phyloP scores from a whole-genome alignment of 75 land plant species.

The Pinus taeda region DNA sequence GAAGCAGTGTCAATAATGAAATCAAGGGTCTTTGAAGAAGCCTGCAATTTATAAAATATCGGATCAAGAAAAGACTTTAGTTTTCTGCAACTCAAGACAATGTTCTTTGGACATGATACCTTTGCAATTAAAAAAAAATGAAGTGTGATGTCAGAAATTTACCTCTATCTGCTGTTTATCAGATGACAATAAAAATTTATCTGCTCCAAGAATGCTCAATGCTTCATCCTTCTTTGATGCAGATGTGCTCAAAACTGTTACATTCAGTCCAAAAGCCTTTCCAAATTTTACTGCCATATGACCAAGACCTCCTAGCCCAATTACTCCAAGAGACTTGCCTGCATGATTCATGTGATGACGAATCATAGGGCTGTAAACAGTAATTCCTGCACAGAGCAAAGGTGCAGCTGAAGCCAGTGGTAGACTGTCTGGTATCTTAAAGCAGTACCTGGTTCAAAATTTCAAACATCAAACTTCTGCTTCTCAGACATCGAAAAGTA shows the following conservation, averaged over 20 bases:
- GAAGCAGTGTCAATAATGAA: conserved; percentile 85
- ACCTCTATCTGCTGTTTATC: conserved; percentile 78
- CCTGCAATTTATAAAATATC: background rate
- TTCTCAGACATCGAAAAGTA: conserved; percentile 2
- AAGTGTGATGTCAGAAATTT: background rate
- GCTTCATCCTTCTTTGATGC: conserved; percentile 75
- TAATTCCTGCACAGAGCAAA: conserved; percentile 85
- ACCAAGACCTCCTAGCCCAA: conserved; percentile 92
- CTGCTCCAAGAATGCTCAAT: conserved; percentile 68
- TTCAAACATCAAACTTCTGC: conserved; percentile 1
- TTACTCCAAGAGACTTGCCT: conserved; percentile 78
- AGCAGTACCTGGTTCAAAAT: conserved; percentile 41
- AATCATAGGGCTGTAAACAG: conserved; percentile 90
- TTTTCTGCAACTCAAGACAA: background rate
- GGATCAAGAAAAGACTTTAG: background rate
- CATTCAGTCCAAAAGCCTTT: conserved; percentile 80
- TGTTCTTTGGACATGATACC: background rate
- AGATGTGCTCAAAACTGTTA: conserved; percentile 87
- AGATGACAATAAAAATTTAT: conserved; percentile 71
- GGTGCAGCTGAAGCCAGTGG: conserved; percentile 72
- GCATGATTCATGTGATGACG: conserved; percentile 76
- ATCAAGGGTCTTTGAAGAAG: conserved; percentile 41
- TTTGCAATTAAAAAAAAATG: background rate
- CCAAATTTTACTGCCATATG: conserved; percentile 94
- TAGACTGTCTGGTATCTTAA: conserved; percentile 62